Evolutionary conservation across 192 early-diverging fungal genomes (phyloP), one percentile per base, ranked within the genome.

Genomic region (Mortierella alpina): DNA sequence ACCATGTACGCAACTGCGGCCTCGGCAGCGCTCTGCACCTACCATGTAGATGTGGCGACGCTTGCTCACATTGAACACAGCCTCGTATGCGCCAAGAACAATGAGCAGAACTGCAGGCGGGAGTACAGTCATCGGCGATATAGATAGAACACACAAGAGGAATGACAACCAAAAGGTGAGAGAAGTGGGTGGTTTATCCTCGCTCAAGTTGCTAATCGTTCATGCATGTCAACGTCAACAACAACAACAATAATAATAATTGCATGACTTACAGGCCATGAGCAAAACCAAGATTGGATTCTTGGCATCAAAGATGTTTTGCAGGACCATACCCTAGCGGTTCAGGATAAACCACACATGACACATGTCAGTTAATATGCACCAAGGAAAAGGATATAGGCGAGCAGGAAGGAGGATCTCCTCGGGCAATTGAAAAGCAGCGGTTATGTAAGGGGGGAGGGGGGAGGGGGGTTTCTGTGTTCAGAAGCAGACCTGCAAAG

Each of bases 11-110:
- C 17, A 17, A 50, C 17, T 11, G 49, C 12, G 49, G 49, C 49
- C 1, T 4, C 49, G 17, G 4, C 11, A 17, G 1, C 12, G 17
- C 11, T 6, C 13, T 55, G 3, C 31, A 10, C 39, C 73, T 85
- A 94, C 92, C 93, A 97, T 93, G 44, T 91, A 91, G 7, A 89
- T 82, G 62, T 94, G 89, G 18, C 90, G 88, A 55, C 83, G 84
- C 71, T 92, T 93, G 15, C 90, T 85, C 58, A 89, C 87, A 86
- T 92, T 92, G 70, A 87, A 93, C 0, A 89, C 84, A 9, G 91
- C 87, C 69, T 96, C 93, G 49, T 89, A 84, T 0, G 93, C 83
- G 8, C 88, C 92, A 44, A 95, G 68, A 9, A 86, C 54, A 15
- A 92, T 88, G 18, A 95, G 83, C 4, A 86, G 57, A 17, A 86